phyloP scores from a whole-genome alignment of 495 filamentous ascomycete genomes.

The Podospora pseudocomata region DNA sequence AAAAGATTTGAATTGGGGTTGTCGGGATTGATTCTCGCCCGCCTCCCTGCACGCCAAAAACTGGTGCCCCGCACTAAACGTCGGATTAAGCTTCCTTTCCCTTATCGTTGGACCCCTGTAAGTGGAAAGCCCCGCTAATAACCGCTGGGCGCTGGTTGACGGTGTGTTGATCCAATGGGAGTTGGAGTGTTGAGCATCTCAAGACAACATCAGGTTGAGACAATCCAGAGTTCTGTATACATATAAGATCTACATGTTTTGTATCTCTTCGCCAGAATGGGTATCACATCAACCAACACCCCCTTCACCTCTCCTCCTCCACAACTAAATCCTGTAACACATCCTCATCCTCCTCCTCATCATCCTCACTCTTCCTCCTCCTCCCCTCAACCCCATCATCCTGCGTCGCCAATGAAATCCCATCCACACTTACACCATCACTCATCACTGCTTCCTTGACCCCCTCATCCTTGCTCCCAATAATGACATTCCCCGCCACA shows the following conservation, averaged over 20 bases:
- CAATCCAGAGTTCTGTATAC: not conserved
- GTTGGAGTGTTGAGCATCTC: not conserved
- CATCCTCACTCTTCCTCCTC: not conserved
- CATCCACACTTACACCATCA: not conserved
- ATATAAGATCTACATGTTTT: too few species aligned
- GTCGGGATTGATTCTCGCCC: not conserved
- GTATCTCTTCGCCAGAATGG: not conserved
- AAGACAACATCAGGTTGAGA: not conserved
- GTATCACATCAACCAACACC: conserved; percentile 1
- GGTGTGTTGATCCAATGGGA: not conserved
- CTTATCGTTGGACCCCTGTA: not conserved
- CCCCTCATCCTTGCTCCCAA: conserved; percentile 73
- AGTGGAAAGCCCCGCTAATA: not conserved
- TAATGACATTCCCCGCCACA: conserved; percentile 85
- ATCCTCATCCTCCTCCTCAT: conserved; percentile 18
- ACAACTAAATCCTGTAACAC: conserved; percentile 12
- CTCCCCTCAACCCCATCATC: not conserved
- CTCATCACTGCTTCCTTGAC: not conserved
- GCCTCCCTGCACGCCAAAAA: conserved; percentile 1
- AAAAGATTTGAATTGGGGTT: not conserved
- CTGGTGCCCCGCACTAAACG: conserved; percentile 14
- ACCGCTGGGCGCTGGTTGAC: not conserved
- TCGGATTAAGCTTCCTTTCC: conserved; percentile 1
- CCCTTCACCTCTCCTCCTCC: not conserved
- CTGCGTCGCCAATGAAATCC: not conserved